phyloP scores from a whole-genome alignment of 2,329 filamentous ascomycete genomes.

The Ascomycota sp. region DNA sequence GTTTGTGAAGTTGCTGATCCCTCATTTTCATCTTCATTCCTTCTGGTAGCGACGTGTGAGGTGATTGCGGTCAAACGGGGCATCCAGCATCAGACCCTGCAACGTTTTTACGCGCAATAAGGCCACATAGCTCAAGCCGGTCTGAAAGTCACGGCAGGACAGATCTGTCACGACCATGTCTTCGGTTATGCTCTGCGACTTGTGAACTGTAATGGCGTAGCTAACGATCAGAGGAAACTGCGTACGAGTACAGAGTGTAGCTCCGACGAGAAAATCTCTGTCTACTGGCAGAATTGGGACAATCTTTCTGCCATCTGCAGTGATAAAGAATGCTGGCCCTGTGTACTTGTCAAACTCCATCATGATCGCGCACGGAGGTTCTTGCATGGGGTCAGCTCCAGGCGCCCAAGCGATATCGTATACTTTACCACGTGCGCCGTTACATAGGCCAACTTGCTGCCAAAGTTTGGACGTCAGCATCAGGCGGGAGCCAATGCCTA shows the following conservation, averaged over 20 bases:
- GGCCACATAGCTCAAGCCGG: too few species aligned
- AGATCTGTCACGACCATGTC: neutral
- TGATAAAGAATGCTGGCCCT: conserved; percentile 2
- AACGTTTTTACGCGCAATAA: too few species aligned
- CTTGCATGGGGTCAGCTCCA: conserved; percentile 3
- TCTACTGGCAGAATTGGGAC: conserved; percentile 3
- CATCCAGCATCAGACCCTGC: too few species aligned
- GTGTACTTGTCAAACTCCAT: conserved; percentile 4
- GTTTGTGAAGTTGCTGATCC: too few species aligned
- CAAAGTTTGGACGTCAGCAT: conserved; percentile 2
- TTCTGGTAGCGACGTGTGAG: too few species aligned
- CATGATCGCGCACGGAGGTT: conserved; percentile 3
- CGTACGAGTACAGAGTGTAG: conserved; percentile 2
- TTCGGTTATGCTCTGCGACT: neutral
- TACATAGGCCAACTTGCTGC: conserved; percentile 3
- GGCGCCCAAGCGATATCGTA: conserved; percentile 4
- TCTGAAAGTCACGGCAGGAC: too few species aligned
- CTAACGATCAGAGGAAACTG: neutral
- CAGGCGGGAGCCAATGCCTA: conserved; percentile 3
- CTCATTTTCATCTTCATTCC: too few species aligned
- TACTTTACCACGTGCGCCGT: conserved; percentile 4
- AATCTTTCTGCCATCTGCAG: conserved; percentile 2
- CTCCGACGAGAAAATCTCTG: conserved; percentile 2
- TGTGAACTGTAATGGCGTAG: neutral
- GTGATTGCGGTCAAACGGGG: too few species aligned